phyloP scores from a whole-genome alignment of 2,329 filamentous ascomycete species.

The Didymella glomerata region DNA sequence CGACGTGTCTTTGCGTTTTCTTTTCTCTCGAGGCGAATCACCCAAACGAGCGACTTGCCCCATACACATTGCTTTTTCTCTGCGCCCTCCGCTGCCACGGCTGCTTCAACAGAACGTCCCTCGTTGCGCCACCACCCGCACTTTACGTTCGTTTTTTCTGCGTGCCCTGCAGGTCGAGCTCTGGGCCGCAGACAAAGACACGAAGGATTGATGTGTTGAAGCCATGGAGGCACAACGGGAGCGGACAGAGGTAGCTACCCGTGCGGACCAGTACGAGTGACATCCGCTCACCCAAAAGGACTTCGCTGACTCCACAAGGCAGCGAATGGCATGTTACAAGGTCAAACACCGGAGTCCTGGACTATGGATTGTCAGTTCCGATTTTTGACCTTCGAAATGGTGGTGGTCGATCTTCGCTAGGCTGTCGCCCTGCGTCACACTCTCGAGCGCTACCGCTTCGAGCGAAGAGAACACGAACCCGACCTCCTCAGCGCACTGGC shows the following conservation, averaged over 20 bases:
- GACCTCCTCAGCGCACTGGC: conserved; percentile 2
- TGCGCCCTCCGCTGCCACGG: background rate
- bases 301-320: background rate
- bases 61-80: conserved; percentile 4
- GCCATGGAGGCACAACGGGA: conserved; percentile 3
- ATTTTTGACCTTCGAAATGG: background rate
- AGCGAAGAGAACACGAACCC: conserved; percentile 11
- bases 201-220: conserved; percentile 11
- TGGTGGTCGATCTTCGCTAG: background rate
- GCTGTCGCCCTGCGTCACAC: background rate
- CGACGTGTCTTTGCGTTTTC: conserved; percentile 10
- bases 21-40: conserved; percentile 2
- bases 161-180: conserved; percentile 1
- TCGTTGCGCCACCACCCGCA: conserved; percentile 7
- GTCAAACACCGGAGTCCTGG: background rate
- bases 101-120: conserved; percentile 7
- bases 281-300: background rate
- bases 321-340: background rate
- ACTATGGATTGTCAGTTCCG: background rate
- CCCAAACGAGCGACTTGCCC: conserved; percentile 9
- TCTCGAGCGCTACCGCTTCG: background rate
- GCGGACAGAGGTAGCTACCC: conserved; percentile 4
- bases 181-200: conserved; percentile 1
- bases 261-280: conserved; percentile 2
- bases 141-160: conserved; percentile 4